Evolutionary conservation across 2,329 filamentous ascomycete species (phyloP), one percentile per base, ranked within the genome.

Genomic region (Amylocarpus encephaloides): DNA sequence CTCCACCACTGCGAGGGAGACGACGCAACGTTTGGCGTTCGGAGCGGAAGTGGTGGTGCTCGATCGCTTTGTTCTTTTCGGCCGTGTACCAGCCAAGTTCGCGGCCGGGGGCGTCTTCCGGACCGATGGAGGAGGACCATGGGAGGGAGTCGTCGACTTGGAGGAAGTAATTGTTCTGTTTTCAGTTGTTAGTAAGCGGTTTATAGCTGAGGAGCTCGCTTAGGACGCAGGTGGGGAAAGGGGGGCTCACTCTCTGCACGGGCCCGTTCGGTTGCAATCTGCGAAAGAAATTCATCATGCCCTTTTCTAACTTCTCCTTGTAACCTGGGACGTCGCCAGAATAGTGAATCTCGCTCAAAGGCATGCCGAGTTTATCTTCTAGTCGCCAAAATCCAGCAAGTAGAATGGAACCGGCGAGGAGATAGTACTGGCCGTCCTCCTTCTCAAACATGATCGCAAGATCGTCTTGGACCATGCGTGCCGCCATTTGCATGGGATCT

Each of bases 301-400:
- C 85, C 52, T 80, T 83, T 64, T 90, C 82, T 10, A 92, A 71
- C 63, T 88, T 88, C 58, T 80, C 72, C 52, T 76, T 76, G 71
- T 77, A 91, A 42, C 83, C 81, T 0, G 87, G 86, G 0, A 95
- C 89, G 55, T 86, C 75, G 41, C 85, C 88, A 0, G 78, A 82
- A 0, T 83, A 88, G 68, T 94, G 88, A 59, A 95, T 91, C 49
- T 91, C 82, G 0, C 80, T 82, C 6, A 94, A 71, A 1, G 77
- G 74, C 87, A 93, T 91, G 19, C 85, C 85, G 62, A 84, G 80
- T 68, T 95, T 94, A 64, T 94, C 88, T 49, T 80, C 73, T 1
- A 94, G 73, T 2, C 86, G 78, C 88, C 88, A 94, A 73, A 94
- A 94, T 0, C 88, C 88, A 0, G 88, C 78, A 0, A 94, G 75